phyloP scores from a whole-genome alignment of 2,329 filamentous ascomycete species.

The Alternaria viburni region DNA sequence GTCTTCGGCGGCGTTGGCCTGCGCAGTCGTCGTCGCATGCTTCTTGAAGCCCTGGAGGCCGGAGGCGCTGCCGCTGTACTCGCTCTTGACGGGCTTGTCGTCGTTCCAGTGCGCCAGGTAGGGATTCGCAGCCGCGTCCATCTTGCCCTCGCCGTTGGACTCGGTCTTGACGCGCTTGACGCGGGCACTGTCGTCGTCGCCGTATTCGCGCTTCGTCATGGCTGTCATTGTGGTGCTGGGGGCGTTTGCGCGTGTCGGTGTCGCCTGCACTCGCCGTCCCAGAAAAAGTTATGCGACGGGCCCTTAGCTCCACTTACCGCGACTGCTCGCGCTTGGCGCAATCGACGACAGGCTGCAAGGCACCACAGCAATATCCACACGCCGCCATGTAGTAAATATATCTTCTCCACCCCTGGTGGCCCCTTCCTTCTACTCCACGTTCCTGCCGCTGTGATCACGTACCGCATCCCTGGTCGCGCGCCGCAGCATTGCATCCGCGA shows the following conservation, averaged over 20 bases:
- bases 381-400: slow-evolving; percentile 15
- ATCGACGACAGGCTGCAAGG: slow-evolving; percentile 16
- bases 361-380: slow-evolving; percentile 11
- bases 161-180: slow-evolving; percentile 58
- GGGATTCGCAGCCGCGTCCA: slow-evolving; percentile 71
- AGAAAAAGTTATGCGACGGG: slow-evolving; percentile 31
- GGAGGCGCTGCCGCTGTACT: slow-evolving; percentile 40
- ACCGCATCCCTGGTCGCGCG: background rate
- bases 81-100: slow-evolving; percentile 48
- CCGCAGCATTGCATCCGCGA: slow-evolving; percentile 2
- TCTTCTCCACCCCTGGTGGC: slow-evolving; percentile 7
- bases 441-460: background rate
- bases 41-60: slow-evolving; percentile 70
- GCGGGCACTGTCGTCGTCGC: slow-evolving; percentile 55
- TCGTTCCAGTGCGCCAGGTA: slow-evolving; percentile 92
- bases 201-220: slow-evolving; percentile 64
- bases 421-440: background rate
- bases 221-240: slow-evolving; percentile 15
- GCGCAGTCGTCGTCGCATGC: slow-evolving; percentile 78
- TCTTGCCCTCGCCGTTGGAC: slow-evolving; percentile 40
- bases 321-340: slow-evolving; percentile 13
- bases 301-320: slow-evolving; percentile 21
- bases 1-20: slow-evolving; percentile 78
- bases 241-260: slow-evolving; percentile 8
- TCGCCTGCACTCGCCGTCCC: background rate